phyloP scores from a whole-genome alignment of 1,139 yeast species.

The Kurtzmaniella quercitrusa region DNA sequence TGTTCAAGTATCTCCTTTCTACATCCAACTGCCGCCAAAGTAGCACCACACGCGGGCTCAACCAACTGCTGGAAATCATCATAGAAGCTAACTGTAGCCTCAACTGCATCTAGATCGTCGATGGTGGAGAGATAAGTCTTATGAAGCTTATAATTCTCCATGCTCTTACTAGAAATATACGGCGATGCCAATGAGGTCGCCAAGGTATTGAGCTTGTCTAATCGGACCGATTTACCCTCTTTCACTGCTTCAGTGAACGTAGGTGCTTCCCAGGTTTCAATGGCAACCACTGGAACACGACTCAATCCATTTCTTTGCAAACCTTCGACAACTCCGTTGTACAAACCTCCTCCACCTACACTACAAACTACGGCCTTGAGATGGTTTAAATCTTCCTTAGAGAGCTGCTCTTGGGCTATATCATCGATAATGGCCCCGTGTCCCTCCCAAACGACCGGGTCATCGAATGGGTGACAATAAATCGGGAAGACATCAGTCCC shows the following conservation, averaged over 20 bases:
- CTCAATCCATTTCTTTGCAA: constrained; percentile 16
- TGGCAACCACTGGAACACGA: constrained; percentile 23
- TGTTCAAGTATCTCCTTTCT: constrained; percentile 18
- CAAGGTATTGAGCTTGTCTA: constrained; percentile 27
- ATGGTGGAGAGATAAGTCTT: constrained; percentile 22
- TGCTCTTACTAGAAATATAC: constrained; percentile 26
- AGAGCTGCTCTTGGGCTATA: constrained; percentile 17
- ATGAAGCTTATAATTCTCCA: constrained; percentile 20
- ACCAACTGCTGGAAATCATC: constrained; percentile 19
- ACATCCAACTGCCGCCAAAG: constrained; percentile 24
- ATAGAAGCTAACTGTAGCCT: constrained; percentile 24
- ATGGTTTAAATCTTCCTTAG: constrained; percentile 13
- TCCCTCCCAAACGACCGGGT: constrained; percentile 38
- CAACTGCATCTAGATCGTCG: constrained; percentile 34
- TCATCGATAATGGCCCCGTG: constrained; percentile 35
- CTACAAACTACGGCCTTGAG: constrained; percentile 37
- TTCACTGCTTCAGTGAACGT: constrained; percentile 30
- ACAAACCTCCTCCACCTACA: constrained; percentile 43
- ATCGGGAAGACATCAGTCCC: constrained; percentile 19
- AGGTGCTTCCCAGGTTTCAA: constrained; percentile 40
- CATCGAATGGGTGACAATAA: constrained; percentile 41
- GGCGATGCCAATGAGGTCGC: constrained; percentile 42
- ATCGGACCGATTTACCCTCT: constrained; percentile 22
- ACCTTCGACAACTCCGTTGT: constrained; percentile 35
- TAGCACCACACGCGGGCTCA: constrained; percentile 45